Conservation (phyloP, 257 asterid species). For the Rehmannia glutinosa region DNA sequence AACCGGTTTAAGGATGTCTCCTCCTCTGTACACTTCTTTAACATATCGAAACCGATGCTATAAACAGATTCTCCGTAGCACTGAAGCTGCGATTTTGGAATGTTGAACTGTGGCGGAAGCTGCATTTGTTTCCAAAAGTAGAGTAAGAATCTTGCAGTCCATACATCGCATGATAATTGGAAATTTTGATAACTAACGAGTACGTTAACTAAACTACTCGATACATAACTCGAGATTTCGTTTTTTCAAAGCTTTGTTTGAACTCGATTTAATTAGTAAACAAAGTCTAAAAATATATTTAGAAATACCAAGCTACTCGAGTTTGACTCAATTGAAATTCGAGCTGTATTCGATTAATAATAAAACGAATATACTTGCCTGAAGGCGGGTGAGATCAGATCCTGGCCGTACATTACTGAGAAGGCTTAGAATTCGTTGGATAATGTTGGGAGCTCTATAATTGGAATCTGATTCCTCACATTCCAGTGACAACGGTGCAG, state of each 20-base stretch:
- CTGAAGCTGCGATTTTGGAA: constrained; percentile 91
- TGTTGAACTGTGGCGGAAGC: constrained; percentile 89
- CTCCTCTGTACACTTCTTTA: constrained; percentile 49
- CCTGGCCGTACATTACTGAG: constrained; percentile 53
- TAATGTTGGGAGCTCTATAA: constrained; percentile 59
- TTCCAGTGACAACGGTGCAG: constrained; percentile 61
- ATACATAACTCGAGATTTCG: too few relatives aligned
- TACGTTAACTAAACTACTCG: too few relatives aligned
- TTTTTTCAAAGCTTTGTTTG: too few relatives aligned
- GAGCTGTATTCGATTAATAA: too few relatives aligned
- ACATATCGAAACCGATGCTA: constrained; percentile 36
- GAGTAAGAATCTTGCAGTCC: not conserved
- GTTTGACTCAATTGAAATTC: too few relatives aligned
- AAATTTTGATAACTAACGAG: too few relatives aligned
- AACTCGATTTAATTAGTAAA: not conserved
- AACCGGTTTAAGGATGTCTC: constrained; percentile 48
- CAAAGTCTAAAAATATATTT: too few relatives aligned
- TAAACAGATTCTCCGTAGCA: constrained; percentile 74
- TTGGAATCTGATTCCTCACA: constrained; percentile 37
- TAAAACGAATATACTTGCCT: constrained; percentile 38
- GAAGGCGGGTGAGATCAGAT: constrained; percentile 75
- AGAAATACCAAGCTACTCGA: too few relatives aligned
- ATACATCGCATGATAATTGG: not conserved
- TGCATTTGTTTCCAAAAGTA: constrained; percentile 21
- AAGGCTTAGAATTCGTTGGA: constrained; percentile 63